These are phyloP conservation scores for Nyssa sinensis DNA, from an alignment of 148 eudicot genomes.

Conservation along the genomic window DNA sequence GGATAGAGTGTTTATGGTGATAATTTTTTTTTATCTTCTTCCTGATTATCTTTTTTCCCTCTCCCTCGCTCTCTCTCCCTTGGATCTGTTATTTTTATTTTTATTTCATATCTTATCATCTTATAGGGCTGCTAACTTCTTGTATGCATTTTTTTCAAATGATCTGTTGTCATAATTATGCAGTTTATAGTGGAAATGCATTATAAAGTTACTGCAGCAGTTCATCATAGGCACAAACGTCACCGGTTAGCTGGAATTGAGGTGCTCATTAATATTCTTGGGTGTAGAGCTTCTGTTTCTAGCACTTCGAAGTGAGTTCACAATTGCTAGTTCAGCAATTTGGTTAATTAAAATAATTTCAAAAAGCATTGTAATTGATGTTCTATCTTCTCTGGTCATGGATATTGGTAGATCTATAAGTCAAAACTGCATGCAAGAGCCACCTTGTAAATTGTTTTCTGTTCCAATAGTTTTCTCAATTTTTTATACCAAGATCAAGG, in stretches of 20 bases:
- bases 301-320: slow-evolving; percentile 79
- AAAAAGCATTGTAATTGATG: background rate
- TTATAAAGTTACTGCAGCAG: slow-evolving; percentile 80
- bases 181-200: slow-evolving; percentile 92
- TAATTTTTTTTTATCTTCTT: slow-evolving; percentile 9
- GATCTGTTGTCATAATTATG: slow-evolving; percentile 20
- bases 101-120: background rate
- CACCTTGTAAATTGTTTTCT: slow-evolving; percentile 5
- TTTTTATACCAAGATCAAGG: background rate
- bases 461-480: background rate
- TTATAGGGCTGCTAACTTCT: slow-evolving; percentile 6
- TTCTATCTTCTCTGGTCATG: background rate
- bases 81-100: slow-evolving; percentile 6
- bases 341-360: background rate
- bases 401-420: background rate
- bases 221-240: slow-evolving; percentile 68
- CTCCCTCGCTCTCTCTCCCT: too few species aligned
- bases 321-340: background rate
- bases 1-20: slow-evolving; percentile 93
- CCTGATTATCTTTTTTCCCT: background rate
- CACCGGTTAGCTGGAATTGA: slow-evolving; percentile 83
- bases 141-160: background rate
- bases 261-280: slow-evolving; percentile 78
- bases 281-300: slow-evolving; percentile 68
- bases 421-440: background rate